Base-by-base conservation (phyloP, 1,284 basidiomycete genomes). In the Sanghuangporus baumii region DNA sequence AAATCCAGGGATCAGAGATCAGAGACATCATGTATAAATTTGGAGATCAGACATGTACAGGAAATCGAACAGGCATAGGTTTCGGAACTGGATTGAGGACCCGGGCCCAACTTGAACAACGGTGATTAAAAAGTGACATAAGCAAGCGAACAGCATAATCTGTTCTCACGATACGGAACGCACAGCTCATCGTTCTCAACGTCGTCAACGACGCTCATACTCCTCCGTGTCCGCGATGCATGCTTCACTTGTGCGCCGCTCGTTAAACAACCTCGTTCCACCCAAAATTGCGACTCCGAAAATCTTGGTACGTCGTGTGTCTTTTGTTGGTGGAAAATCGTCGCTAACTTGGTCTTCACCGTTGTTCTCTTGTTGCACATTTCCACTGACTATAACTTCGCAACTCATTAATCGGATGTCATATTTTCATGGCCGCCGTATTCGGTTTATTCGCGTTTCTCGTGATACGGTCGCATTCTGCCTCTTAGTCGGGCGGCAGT, bases 231-330 rank as follows among this genome's bases (percentile, higher is more conserved):
- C 56, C 65, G 66, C 66, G 58, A 96, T 96, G 93, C 84, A 89
- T 79, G 83, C 91, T 69, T 86, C 93, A 65, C 85, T 92, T 76
- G 80, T 87, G 75, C 89, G 92, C 74, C 89, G 91, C 73, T 84
- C 89, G 72, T 86, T 95, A 70, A 82, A 83, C 68, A 86, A 87
- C 62, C 85, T 96, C 66, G 87, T 97, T 70, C 95, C 95, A 52
- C 95, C 95, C 61, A 98, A 98, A 81, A 90, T 98, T 72, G 94
- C 95, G 61, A 93, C 94, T 23, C 95, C 94, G 3, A 83, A 85
- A 64, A 87, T 92, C 70, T 88, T 96, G 66, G 91, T 94, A 76
- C 73, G 91, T 75, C 23, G 31, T 34, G 16, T 12, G n/a, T 26
- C 6, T 26, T 52, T 34, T 12, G 31, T 43, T 37, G 48, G 20